Percentiles rank a stretch among this genome's conserved stretches.
Evolutionary conservation across 495 filamentous ascomycete species (phyloP).

Genomic region (Aspergillus sclerotiicarbonarius): DNA sequence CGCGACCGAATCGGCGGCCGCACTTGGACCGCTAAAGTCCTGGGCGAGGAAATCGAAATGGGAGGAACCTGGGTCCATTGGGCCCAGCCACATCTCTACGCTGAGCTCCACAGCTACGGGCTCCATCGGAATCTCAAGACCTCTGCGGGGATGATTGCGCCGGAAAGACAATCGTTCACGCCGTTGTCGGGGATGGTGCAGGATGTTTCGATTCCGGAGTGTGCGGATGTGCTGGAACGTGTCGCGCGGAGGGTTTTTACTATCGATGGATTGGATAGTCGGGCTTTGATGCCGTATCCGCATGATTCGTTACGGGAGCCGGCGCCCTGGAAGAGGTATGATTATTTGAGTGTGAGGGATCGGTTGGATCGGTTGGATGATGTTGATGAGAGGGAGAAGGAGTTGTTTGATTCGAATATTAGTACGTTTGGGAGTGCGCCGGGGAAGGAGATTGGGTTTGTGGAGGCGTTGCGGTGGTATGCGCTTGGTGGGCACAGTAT

Average conservation of each 20-base stretch:
- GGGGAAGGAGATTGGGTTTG: conserved; percentile 14
- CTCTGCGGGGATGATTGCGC: conserved; percentile 11
- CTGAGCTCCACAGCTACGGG: conserved; percentile 23
- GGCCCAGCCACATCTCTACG: conserved; percentile 24
- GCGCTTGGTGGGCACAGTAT: conserved; percentile 11
- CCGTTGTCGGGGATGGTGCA: neutral
- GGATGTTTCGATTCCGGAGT: no score
- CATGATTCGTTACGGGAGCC: conserved; percentile 18
- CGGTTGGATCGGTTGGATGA: conserved; percentile 9
- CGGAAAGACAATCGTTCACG: conserved; percentile 9
- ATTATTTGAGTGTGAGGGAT: conserved; percentile 12
- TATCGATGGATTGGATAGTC: conserved; percentile 14
- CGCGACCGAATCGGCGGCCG: conserved; percentile 35
- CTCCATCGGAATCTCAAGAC: conserved; percentile 18
- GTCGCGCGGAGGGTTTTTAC: conserved; percentile 12
- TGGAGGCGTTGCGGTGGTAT: conserved; percentile 23
- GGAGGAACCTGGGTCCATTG: conserved; percentile 34
- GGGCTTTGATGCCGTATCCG: conserved; percentile 20
- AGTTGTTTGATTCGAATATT: conserved; percentile 18
- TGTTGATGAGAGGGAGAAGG: conserved; percentile 7
- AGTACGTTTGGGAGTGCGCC: conserved; percentile 19
- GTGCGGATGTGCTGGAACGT: neutral
- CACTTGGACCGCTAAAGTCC: conserved; percentile 24
- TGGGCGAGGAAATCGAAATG: conserved; percentile 28
- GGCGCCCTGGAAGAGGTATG: conserved; percentile 13